phyloP scores from a whole-genome alignment of 225 moss, liverwort and hornwort genomes.

The Neckera pumila region DNA sequence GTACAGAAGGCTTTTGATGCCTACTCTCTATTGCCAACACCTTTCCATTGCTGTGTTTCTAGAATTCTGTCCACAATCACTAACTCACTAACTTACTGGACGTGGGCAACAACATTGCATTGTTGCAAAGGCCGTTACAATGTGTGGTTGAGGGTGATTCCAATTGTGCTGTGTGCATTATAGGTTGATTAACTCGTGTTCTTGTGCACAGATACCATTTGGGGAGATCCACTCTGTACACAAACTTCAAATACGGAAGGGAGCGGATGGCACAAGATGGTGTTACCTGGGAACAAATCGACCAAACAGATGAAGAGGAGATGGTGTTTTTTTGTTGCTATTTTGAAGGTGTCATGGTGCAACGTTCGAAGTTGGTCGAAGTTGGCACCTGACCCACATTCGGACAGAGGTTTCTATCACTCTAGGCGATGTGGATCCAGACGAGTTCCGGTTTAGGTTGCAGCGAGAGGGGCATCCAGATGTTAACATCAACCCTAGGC shows the following conservation, averaged over 20 bases:
- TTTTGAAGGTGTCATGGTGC: background rate
- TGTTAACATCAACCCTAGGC: background rate
- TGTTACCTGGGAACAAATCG: background rate
- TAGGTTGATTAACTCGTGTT: no score
- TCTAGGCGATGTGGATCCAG: background rate
- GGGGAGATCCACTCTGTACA: background rate
- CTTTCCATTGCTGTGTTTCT: no score
- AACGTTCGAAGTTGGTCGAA: background rate
- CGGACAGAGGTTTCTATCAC: background rate
- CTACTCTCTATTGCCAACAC: background rate
- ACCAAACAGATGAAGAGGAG: background rate
- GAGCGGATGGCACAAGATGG: background rate
- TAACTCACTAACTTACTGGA: no score
- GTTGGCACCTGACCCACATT: background rate
- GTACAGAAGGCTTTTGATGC: background rate
- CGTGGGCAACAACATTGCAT: background rate
- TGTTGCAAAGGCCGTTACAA: background rate
- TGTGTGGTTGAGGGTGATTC: background rate
- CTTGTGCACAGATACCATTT: background rate
- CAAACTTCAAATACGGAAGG: background rate
- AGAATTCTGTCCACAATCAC: no score
- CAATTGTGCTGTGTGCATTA: no score
- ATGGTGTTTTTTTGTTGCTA: background rate
- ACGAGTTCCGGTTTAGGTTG: background rate
- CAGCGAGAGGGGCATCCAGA: background rate